Conservation (phyloP, 148 eudicot species). For the Rhododendron molle region DNA sequence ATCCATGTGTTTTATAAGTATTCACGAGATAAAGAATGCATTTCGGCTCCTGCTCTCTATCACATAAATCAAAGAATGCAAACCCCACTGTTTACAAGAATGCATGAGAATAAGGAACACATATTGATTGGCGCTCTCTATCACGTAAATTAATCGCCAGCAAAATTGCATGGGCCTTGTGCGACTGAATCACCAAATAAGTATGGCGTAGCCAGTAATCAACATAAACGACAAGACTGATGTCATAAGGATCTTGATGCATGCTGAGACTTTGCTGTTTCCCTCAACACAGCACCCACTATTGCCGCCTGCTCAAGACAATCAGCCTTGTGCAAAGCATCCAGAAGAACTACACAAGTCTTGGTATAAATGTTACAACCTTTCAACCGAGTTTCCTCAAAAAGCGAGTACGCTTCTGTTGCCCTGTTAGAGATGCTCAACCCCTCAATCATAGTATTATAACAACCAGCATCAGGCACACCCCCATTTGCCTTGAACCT, state of each 20-base stretch:
- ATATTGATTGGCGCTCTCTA: not conserved
- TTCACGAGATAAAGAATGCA: not conserved
- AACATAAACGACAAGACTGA: not conserved
- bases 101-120: not conserved
- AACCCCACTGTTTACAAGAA: not conserved
- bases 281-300: conserved; percentile 83
- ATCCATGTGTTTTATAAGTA: not conserved
- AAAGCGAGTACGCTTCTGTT: conserved; percentile 62
- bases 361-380: conserved; percentile 69
- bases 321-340: conserved; percentile 83
- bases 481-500: conserved; percentile 76
- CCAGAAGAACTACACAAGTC: conserved; percentile 81
- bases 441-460: conserved; percentile 82
- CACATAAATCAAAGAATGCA: not conserved
- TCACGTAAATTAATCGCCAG: not conserved
- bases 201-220: not conserved
- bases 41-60: not conserved
- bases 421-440: conserved; percentile 69
- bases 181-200: not conserved
- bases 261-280: conserved; percentile 94
- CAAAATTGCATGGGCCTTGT: not conserved
- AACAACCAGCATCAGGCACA: conserved; percentile 75
- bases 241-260: conserved; percentile 57
- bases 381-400: conserved; percentile 79
- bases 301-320: conserved; percentile 92